Evolutionary conservation across 768 basidiomycete genomes (phyloP).

Genomic region (Roridomyces roridus): DNA sequence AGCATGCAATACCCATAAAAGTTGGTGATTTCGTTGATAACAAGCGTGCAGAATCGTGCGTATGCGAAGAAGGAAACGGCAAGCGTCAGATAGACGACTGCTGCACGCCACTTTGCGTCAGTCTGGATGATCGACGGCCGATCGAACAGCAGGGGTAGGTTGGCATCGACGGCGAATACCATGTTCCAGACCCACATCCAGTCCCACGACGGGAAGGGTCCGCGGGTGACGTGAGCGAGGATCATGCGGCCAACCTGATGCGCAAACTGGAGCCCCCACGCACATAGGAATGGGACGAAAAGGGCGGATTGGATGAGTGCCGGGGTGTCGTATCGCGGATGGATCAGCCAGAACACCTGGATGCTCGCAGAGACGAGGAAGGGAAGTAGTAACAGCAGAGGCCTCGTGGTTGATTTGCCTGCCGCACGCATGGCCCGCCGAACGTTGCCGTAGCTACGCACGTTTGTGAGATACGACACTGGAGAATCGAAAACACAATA

Average conservation of each 20-base stretch:
- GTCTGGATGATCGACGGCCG: slow-evolving; percentile 83
- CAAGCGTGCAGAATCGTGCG: slow-evolving; percentile 78
- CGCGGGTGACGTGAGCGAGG: slow-evolving; percentile 87
- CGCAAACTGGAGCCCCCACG: slow-evolving; percentile 93
- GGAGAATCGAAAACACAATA: slow-evolving; percentile 27
- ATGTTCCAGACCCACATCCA: slow-evolving; percentile 85
- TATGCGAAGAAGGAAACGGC: slow-evolving; percentile 73
- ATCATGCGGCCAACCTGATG: slow-evolving; percentile 94
- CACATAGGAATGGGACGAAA: slow-evolving; percentile 87
- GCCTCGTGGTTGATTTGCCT: slow-evolving; percentile 51
- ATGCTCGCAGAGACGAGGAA: slow-evolving; percentile 74
- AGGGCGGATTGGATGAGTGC: slow-evolving; percentile 77
- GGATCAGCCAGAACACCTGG: slow-evolving; percentile 83
- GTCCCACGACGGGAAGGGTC: slow-evolving; percentile 87
- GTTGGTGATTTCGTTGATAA: slow-evolving; percentile 88
- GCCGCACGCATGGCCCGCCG: slow-evolving; percentile 56
- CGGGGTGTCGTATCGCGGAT: slow-evolving; percentile 64
- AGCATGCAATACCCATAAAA: slow-evolving; percentile 94
- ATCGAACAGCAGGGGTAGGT: slow-evolving; percentile 69
- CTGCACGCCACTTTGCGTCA: slow-evolving; percentile 61
- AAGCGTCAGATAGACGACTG: slow-evolving; percentile 79
- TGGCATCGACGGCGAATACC: slow-evolving; percentile 83
- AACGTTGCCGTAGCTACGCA: slow-evolving; percentile 79
- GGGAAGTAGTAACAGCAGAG: slow-evolving; percentile 80
- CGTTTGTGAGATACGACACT: not conserved